Evolutionary conservation across 2,329 filamentous ascomycete genomes (phyloP).

Genomic region (Didymellaceae sp.): DNA sequence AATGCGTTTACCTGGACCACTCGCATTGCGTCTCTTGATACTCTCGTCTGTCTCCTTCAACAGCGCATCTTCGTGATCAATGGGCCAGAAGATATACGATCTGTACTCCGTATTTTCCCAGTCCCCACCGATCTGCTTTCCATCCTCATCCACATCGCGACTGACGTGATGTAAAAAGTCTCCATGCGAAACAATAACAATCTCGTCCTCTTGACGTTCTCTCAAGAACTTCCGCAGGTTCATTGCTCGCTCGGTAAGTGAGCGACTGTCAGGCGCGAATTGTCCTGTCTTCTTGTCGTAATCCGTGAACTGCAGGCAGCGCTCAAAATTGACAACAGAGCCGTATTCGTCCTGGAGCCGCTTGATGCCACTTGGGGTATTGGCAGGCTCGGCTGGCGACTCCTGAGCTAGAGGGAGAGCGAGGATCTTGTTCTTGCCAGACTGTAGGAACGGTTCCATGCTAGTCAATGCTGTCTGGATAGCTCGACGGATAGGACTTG

Average conservation of each 20-base stretch:
- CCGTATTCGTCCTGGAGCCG: slow-evolving; percentile 7
- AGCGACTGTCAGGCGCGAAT: slow-evolving; percentile 1
- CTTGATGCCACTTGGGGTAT: slow-evolving; percentile 13
- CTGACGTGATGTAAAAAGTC: slow-evolving; percentile 1
- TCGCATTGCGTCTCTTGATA: background rate
- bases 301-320: slow-evolving; percentile 3
- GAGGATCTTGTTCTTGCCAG: slow-evolving; percentile 6
- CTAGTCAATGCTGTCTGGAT: slow-evolving; percentile 75
- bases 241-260: background rate
- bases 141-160: background rate
- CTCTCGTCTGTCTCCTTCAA: background rate
- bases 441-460: slow-evolving; percentile 59
- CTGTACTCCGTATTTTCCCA: background rate
- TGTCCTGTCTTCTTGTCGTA: slow-evolving; percentile 8
- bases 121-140: slow-evolving; percentile 1
- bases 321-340: slow-evolving; percentile 3
- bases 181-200: background rate
- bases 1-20: background rate
- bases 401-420: slow-evolving; percentile 18
- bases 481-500: slow-evolving; percentile 80
- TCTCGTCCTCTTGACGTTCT: background rate
- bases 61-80: background rate
- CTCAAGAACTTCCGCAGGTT: background rate
- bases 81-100: background rate
- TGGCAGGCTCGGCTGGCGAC: slow-evolving; percentile 12